These are phyloP conservation scores for Suhomyces anneliseae DNA, from an alignment of 1,139 yeast species.

Conservation along the genomic window DNA sequence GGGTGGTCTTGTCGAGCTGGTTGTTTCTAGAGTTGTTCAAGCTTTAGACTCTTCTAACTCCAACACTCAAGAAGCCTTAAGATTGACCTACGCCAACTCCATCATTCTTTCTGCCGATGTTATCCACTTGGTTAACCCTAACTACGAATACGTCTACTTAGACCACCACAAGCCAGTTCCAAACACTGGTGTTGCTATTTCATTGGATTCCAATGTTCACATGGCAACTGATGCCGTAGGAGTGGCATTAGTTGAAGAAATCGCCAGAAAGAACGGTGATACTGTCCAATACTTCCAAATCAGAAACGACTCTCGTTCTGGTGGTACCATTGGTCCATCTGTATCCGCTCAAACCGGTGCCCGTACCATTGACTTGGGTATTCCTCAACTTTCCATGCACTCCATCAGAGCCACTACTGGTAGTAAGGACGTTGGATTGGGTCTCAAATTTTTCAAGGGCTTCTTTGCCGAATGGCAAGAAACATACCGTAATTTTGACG, in stretches of 20 bases:
- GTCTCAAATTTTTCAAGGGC: constrained; percentile 61
- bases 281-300: constrained; percentile 67
- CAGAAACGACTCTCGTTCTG: constrained; percentile 70
- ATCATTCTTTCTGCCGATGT: constrained; percentile 67
- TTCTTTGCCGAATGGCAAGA: constrained; percentile 63
- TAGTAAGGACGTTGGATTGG: constrained; percentile 65
- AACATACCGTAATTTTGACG: constrained; percentile 45
- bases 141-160: constrained; percentile 60
- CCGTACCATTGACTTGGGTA: constrained; percentile 73
- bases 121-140: constrained; percentile 63
- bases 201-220: constrained; percentile 75
- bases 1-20: constrained; percentile 51
- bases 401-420: constrained; percentile 78
- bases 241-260: constrained; percentile 60
- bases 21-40: constrained; percentile 40
- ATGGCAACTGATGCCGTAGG: constrained; percentile 81
- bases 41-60: constrained; percentile 16
- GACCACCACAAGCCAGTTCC: constrained; percentile 76
- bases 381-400: constrained; percentile 80
- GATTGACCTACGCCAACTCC: constrained; percentile 52
- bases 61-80: constrained; percentile 23
- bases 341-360: constrained; percentile 69
- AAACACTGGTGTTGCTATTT: constrained; percentile 69
- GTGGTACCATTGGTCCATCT: constrained; percentile 80
- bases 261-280: constrained; percentile 63